Evolutionary conservation across 192 early-diverging fungal species (phyloP).

Genomic region (Paraglomus occultum): DNA sequence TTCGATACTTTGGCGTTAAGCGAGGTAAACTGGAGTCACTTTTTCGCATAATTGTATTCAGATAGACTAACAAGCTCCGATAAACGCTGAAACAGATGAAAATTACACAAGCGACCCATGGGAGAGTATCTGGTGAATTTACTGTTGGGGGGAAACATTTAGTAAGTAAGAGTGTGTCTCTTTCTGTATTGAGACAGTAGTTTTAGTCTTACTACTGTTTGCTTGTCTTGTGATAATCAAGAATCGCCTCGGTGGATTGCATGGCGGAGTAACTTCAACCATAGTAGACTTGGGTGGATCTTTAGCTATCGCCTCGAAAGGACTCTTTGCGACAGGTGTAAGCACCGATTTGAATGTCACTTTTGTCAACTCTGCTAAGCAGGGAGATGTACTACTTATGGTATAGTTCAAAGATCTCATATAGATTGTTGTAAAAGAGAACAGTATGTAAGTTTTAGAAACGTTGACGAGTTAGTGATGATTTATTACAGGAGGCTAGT

Average conservation of each 20-base stretch:
- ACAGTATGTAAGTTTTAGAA: background rate
- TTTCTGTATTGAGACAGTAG: background rate
- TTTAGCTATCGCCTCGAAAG: constrained; percentile 50
- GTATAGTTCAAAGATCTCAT: constrained; percentile 28
- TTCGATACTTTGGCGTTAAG: background rate
- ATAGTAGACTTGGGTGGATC: constrained; percentile 56
- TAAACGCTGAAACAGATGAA: background rate
- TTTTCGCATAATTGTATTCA: background rate
- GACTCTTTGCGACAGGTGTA: constrained; percentile 51
- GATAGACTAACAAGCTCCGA: background rate
- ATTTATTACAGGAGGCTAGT: constrained; percentile 37
- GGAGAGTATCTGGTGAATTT: constrained; percentile 42
- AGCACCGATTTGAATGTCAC: constrained; percentile 58
- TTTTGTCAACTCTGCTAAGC: constrained; percentile 48
- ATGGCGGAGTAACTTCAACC: constrained; percentile 53
- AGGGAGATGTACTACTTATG: constrained; percentile 44
- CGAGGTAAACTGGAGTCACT: background rate
- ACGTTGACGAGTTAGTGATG: background rate
- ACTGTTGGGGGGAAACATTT: constrained; percentile 47
- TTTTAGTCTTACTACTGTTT: background rate
- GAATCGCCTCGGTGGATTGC: constrained; percentile 47
- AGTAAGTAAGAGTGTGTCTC: constrained; percentile 33
- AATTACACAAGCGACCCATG: constrained; percentile 32
- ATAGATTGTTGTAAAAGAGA: background rate
- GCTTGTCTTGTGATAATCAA: constrained; percentile 17